Evolutionary conservation across 305 asterid genomes (phyloP).

Genomic region (Caryopteris hybrid): DNA sequence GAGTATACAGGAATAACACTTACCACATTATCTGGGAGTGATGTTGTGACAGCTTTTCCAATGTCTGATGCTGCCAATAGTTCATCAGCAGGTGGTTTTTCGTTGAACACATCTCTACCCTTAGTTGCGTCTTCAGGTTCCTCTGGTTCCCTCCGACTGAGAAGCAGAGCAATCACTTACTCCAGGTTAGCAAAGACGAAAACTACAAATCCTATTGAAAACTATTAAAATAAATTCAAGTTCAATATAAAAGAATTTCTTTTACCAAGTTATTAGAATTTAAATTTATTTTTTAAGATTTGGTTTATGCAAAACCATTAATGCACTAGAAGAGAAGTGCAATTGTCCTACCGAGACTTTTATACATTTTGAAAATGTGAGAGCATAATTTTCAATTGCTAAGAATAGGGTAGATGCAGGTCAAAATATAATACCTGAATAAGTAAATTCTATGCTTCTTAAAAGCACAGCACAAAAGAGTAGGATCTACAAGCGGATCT

Average conservation of each 20-base stretch:
- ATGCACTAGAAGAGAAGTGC: not conserved
- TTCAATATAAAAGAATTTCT: not conserved
- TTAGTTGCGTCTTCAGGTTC: slow-evolving; percentile 97
- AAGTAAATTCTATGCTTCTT: slow-evolving; percentile 90
- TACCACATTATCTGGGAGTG: slow-evolving; percentile 96
- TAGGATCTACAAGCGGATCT: slow-evolving; percentile 88
- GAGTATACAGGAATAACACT: slow-evolving; percentile 21
- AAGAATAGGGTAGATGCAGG: slow-evolving; percentile 2
- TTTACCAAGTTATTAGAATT: not conserved
- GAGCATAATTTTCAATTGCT: not conserved
- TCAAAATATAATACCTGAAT: slow-evolving; percentile 59
- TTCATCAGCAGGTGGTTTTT: slow-evolving; percentile 96
- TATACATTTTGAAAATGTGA: not conserved
- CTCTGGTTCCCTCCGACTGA: slow-evolving; percentile 94
- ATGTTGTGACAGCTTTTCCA: slow-evolving; percentile 78
- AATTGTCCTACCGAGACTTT: not conserved
- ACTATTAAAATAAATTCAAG: not conserved
- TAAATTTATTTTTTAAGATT: too few relatives aligned
- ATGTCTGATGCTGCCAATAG: slow-evolving; percentile 86
- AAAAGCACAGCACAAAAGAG: slow-evolving; percentile 96
- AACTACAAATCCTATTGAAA: not conserved
- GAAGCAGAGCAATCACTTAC: slow-evolving; percentile 14
- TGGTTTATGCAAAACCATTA: not conserved
- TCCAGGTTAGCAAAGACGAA: slow-evolving; percentile 9
- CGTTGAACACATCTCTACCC: slow-evolving; percentile 97